phyloP scores from a whole-genome alignment of 768 basidiomycete species.

The Calvatia gigantea region DNA sequence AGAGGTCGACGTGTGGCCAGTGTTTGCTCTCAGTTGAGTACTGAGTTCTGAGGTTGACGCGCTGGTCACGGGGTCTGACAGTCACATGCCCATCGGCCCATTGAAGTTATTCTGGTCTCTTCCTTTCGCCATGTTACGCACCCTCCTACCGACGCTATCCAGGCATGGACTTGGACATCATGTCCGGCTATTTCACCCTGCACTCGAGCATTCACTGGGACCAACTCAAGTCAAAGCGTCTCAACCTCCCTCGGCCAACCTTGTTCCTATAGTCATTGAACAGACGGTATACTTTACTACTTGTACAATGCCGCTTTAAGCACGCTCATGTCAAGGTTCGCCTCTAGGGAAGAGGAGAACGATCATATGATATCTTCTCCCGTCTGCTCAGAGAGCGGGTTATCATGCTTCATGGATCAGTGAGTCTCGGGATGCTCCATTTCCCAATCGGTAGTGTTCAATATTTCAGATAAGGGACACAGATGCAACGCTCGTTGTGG shows the following conservation, averaged over 20 bases:
- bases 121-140: slow-evolving; percentile 16
- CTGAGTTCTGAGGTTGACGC: slow-evolving; percentile 41
- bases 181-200: slow-evolving; percentile 49
- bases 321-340: slow-evolving; percentile 5
- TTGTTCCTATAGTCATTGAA: slow-evolving; percentile 92
- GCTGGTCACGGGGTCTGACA: slow-evolving; percentile 27
- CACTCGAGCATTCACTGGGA: slow-evolving; percentile 38
- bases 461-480: slow-evolving; percentile 74
- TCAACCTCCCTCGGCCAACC: slow-evolving; percentile 47
- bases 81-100: slow-evolving; percentile 2
- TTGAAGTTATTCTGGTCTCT: not conserved
- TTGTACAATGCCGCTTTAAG: not conserved
- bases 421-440: slow-evolving; percentile 33
- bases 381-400: slow-evolving; percentile 89
- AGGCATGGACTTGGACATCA: slow-evolving; percentile 9
- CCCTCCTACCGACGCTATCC: slow-evolving; percentile 17
- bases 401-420: slow-evolving; percentile 92
- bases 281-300: slow-evolving; percentile 59
- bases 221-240: slow-evolving; percentile 31
- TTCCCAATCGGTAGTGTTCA: slow-evolving; percentile 9
- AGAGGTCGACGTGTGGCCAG: no score
- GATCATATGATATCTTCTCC: slow-evolving; percentile 96
- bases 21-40: slow-evolving; percentile 13
- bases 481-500: slow-evolving; percentile 85
- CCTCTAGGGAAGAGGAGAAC: slow-evolving; percentile 73